Evolutionary conservation across 768 basidiomycete species (phyloP), one percentile per base, ranked within the genome.

Genomic region (Hygrophorus pudorinus): DNA sequence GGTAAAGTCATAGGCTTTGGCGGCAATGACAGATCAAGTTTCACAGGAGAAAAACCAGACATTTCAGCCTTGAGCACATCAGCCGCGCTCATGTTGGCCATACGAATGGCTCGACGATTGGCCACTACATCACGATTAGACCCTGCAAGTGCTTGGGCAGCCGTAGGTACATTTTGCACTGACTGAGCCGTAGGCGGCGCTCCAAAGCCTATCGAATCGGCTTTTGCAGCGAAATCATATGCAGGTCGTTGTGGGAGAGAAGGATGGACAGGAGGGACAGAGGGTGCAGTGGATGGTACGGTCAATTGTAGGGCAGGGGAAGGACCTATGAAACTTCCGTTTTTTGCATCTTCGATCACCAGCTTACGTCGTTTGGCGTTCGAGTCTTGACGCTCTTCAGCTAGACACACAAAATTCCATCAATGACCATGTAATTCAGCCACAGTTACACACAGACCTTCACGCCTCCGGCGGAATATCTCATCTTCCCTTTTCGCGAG

Each of bases 21-120:
- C 42, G 67, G 63, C 36, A 66, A 61, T 29, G 67, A 61, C n/a
- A 63, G 53, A 46, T 59, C 57, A 40, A 61, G 63, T 51, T 73
- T 72, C 38, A 73, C 70, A 48, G 68, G 70, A 46, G 69, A 59
- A 48, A 70, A 59, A 16, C 79, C 76, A 51, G 81, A 75, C n/a
- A 97, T 63, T 63, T 97, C 89, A 41, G 89, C 91, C 65, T 89
- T 93, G 55, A 98, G 71, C 60, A 83, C 76, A 60, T 98, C 89
- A 44, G 93, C 93, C 36, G 94, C 94, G 67, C 80, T 89, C 79
- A 98, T 78, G 59, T 98, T 98, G 21, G 94, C 94, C 77, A 94
- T 81, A 48, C 93, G 79, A 51, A 96, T 89, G 18, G 86, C 88
- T 50, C 79, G 77, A 33, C 90, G 79, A 61, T 94, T 94, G 39